A percentile compares a stretch with the other conserved stretches of the same genome.
Evolutionary conservation across 2,329 filamentous ascomycete genomes (phyloP).

Genomic region (Exophiala sp.): DNA sequence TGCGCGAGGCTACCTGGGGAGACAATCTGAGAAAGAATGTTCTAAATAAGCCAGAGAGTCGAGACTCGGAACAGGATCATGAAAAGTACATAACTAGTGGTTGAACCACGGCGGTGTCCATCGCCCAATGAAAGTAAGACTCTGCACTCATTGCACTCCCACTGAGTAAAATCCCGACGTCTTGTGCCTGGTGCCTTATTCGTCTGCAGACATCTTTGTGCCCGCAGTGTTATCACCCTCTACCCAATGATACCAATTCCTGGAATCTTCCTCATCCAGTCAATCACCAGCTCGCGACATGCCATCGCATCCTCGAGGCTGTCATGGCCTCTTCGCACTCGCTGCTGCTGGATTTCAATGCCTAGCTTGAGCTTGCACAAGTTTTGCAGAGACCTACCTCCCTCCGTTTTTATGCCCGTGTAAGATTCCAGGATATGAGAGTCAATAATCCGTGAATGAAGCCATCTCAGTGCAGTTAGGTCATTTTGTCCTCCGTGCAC

Average conservation of each 20-base stretch:
- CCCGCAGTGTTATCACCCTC: no score
- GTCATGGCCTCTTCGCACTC: conserved; percentile 35
- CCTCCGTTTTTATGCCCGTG: conserved; percentile 6
- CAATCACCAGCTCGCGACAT: conserved; percentile 39
- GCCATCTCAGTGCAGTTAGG: conserved; percentile 47
- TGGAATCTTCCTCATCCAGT: conserved; percentile 33
- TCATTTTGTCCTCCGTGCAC: conserved; percentile 47
- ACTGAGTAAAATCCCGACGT: no score
- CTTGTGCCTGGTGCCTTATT: no score
- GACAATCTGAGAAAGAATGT: not conserved
- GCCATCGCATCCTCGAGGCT: conserved; percentile 48
- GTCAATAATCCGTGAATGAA: conserved; percentile 47
- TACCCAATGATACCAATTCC: not conserved
- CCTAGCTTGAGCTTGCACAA: conserved; percentile 24
- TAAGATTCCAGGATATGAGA: conserved; percentile 35
- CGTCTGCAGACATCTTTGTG: not conserved
- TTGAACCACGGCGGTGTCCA: no score
- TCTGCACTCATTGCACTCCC: no score
- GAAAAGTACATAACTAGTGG: no score
- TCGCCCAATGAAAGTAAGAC: no score
- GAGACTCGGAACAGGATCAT: no score
- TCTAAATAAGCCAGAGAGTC: no score
- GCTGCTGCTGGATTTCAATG: conserved; percentile 29
- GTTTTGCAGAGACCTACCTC: conserved; percentile 26
- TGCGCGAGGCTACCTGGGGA: no score